These are phyloP conservation scores for Lasiosphaeria hispida DNA, from an alignment of 495 filamentous ascomycete genomes.

Conservation along the genomic window DNA sequence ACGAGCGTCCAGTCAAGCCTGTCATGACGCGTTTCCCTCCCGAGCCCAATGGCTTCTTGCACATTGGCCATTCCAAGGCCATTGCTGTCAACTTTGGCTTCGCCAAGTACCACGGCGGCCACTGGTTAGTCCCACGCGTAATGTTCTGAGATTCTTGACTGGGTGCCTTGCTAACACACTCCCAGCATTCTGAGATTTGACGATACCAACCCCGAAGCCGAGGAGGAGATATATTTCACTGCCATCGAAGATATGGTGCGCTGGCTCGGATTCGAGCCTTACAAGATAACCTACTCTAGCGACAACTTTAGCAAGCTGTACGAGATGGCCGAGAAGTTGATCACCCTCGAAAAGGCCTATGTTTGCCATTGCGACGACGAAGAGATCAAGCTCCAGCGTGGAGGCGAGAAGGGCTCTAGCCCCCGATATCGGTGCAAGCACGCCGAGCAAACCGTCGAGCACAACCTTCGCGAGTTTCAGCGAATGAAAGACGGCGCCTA, in stretches of 20 bases:
- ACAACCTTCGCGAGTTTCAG: constrained; percentile 78
- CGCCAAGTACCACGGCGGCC: constrained; percentile 78
- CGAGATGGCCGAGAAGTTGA: constrained; percentile 82
- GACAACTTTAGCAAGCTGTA: constrained; percentile 89
- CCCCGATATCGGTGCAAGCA: constrained; percentile 76
- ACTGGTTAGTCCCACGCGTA: constrained; percentile 40
- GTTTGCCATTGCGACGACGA: constrained; percentile 57
- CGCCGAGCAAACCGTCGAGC: constrained; percentile 67
- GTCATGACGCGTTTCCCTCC: constrained; percentile 86
- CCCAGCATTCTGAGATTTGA: constrained; percentile 66
- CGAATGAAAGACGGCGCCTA: constrained; percentile 92
- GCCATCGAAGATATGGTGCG: constrained; percentile 75
- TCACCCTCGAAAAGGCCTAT: constrained; percentile 71
- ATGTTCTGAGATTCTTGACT: not conserved
- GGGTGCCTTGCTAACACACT: not conserved
- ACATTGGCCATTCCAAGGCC: constrained; percentile 87
- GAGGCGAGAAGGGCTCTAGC: constrained; percentile 65
- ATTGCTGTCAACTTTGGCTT: constrained; percentile 97
- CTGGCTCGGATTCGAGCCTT: constrained; percentile 81
- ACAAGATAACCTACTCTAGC: constrained; percentile 69
- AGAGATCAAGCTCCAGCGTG: constrained; percentile 82
- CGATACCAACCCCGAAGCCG: constrained; percentile 82
- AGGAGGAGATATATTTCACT: constrained; percentile 75
- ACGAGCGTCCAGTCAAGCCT: constrained; percentile 64
- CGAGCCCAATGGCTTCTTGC: constrained; percentile 80